phyloP scores from a whole-genome alignment of 306 rosid genomes.

The Cucumis sativus region Cucumber_9930_V3 NC_026655.2:25950501-25951000 shows the following conservation, averaged over 20 bases:
- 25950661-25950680: slow-evolving; percentile 17
- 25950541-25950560: slow-evolving; percentile 94
- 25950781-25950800: slow-evolving; percentile 99
- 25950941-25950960: slow-evolving; percentile 92
- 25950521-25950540: slow-evolving; percentile 92
- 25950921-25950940: slow-evolving; percentile 54
- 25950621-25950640: slow-evolving; percentile 2
- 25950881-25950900: slow-evolving; percentile 8
- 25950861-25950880: background rate
- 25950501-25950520: slow-evolving; percentile 87
- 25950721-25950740: slow-evolving; percentile 96
- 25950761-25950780: slow-evolving; percentile 98
- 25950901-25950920: slow-evolving; percentile 9
- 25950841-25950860: slow-evolving; percentile 53
- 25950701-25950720: slow-evolving; percentile 75
- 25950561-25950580: slow-evolving; percentile 11
- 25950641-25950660: slow-evolving; percentile 4
- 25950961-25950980: slow-evolving; percentile 77
- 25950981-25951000: slow-evolving; percentile 76
- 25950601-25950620: slow-evolving; percentile 7
- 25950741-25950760: slow-evolving; percentile 92
- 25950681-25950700: slow-evolving; percentile 74
- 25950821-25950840: slow-evolving; percentile 97
- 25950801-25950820: slow-evolving; percentile 88
- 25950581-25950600: background rate